phyloP scores from a whole-genome alignment of 1,284 basidiomycete genomes.

The Taiwanofungus camphoratus region DNA sequence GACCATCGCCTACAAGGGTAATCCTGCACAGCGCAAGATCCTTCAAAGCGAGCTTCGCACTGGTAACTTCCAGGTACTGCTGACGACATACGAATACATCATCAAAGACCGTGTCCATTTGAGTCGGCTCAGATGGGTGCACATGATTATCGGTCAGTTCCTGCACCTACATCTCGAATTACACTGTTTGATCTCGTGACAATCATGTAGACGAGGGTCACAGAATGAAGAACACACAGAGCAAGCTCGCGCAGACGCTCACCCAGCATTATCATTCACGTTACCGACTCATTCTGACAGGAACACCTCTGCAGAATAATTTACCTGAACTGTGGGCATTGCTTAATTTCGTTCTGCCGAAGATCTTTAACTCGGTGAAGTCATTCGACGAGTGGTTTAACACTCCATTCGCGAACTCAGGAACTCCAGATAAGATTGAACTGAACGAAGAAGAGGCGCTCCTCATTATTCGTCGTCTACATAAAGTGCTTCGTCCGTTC shows the following conservation, averaged over 20 bases:
- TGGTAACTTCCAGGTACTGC: conserved; percentile 88
- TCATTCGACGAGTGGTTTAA: conserved; percentile 99
- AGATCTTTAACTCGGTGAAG: conserved; percentile 99
- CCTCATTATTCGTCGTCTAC: conserved; percentile 95
- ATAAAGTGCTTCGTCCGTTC: conserved; percentile 98
- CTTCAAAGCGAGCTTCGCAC: conserved; percentile 72
- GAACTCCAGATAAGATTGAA: conserved; percentile 95
- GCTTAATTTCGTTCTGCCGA: conserved; percentile 97
- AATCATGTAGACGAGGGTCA: conserved; percentile 90
- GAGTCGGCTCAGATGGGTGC: conserved; percentile 93
- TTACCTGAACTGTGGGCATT: conserved; percentile 97
- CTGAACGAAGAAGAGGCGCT: conserved; percentile 99
- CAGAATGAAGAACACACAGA: conserved; percentile 99
- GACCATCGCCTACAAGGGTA: conserved; percentile 91
- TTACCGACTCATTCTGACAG: conserved; percentile 94
- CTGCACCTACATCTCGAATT: conserved; percentile 7
- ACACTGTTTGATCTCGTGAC: neutral
- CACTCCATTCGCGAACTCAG: conserved; percentile 97
- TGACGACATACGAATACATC: conserved; percentile 99
- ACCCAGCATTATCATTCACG: conserved; percentile 91
- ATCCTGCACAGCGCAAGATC: conserved; percentile 73
- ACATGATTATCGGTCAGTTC: conserved; percentile 89
- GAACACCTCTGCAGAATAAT: conserved; percentile 98
- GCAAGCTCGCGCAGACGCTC: conserved; percentile 90
- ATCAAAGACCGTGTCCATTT: conserved; percentile 94